Evolutionary conservation across 2,329 filamentous ascomycete species (phyloP), one percentile per base, ranked within the genome.

Genomic region (Ophiosphaerella korrae): DNA sequence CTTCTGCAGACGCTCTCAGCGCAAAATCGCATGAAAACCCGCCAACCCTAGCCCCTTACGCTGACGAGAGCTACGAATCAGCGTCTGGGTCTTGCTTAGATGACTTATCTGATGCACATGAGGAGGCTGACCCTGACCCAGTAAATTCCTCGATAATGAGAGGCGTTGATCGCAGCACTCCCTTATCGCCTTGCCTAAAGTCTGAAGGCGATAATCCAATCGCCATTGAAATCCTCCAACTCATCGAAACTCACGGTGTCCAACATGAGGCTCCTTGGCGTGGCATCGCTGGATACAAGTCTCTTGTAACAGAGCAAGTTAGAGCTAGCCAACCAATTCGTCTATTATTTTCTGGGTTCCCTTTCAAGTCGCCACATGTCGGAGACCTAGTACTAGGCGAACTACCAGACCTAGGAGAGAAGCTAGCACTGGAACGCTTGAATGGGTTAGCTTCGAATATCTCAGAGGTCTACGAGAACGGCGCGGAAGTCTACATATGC

Each of bases 361-460:
- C 83, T 0, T 85, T 84, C 74, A 86, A 86, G 58, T 84, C 81
- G 0, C 79, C 83, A 7, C 85, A 85, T 54, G 75, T 73, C 0
- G 60, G 62, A 1, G 72, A 77, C 26, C 86, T 86, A 48, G 81
- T 84, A 0, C 66, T 85, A 4, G 82, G 75, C 12, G 53, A 49
- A 1, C 53, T 76, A 5, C 76, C 75, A 3, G 76, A 78, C 34
- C 58, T 75, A 9, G 76, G 70, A 5, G 76, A 78, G 46, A 70
- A 75, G 42, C 55, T 78, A 35, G 75, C 75, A 5, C 60, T 78
- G 14, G 57, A 60, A 6, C 73, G 74, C 45, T 55, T 78, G 40
- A 73, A 77, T 35, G 67, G 68, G 0, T 57, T 78, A 2, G 76
- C 74, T 38, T 64, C 70, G 26, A 70, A 69, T 23, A 75, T 78